phyloP scores from a whole-genome alignment of 208 protist species.

The Trypanosoma theileri region DNA sequence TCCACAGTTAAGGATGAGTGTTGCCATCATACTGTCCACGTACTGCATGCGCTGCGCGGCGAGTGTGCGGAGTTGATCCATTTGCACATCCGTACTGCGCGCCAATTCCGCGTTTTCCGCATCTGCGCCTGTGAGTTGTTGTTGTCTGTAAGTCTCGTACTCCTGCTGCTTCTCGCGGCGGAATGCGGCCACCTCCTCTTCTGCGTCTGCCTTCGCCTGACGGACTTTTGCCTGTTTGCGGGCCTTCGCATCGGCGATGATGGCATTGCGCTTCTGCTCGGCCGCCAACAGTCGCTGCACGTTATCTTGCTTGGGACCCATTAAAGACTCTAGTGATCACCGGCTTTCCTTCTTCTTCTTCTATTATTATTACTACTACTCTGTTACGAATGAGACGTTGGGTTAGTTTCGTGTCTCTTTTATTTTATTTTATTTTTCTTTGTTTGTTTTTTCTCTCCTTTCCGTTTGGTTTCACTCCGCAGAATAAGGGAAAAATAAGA shows the following conservation, averaged over 20 bases:
- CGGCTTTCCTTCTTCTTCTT: background rate
- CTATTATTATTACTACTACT: background rate
- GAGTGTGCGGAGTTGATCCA: constrained; percentile 61
- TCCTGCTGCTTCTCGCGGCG: constrained; percentile 70
- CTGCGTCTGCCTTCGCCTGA: constrained; percentile 83
- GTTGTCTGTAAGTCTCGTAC: constrained; percentile 59
- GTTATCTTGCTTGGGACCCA: constrained; percentile 87
- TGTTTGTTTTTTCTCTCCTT: no score
- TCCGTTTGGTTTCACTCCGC: no score
- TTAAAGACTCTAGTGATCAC: constrained; percentile 21
- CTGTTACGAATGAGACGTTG: no score
- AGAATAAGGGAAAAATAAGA: no score
- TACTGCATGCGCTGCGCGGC: constrained; percentile 60
- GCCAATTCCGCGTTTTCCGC: constrained; percentile 59
- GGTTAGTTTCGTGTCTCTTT: no score
- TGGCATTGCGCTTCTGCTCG: constrained; percentile 81
- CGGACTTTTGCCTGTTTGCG: constrained; percentile 84
- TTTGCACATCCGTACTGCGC: constrained; percentile 62
- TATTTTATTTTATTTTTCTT: no score
- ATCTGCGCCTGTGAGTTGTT: constrained; percentile 53
- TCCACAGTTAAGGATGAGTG: constrained; percentile 38
- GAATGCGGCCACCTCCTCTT: constrained; percentile 78
- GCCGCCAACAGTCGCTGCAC: constrained; percentile 85
- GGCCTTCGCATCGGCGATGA: constrained; percentile 78
- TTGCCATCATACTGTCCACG: constrained; percentile 64